Base-by-base conservation (phyloP, 441 rosid species). In the Breynia disticha region DNA sequence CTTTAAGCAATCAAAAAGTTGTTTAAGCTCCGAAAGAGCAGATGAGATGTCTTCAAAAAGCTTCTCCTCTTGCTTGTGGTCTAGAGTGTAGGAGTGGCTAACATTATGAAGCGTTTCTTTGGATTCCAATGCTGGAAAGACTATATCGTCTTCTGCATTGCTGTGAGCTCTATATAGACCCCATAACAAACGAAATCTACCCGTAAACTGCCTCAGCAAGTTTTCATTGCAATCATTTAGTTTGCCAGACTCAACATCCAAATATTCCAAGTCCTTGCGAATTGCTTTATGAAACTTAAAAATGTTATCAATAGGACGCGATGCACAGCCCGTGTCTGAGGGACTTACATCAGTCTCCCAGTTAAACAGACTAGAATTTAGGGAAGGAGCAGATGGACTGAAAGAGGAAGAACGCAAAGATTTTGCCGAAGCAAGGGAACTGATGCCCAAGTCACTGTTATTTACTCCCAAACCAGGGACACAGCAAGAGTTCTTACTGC, bases 141-240 rank as follows among this genome's bases (percentile, higher is more conserved):
- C 88, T 56, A 85, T 85, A 65, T 82, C 94, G 72, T 85, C 94
- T 67, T 85, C 94, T 2, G 94, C 94, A 67, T 85, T 85, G 60
- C 94, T 85, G 51, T 85, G 94, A 55, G 94, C 94, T 70, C 81
- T 78, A 59, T 85, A 85, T 52, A 85, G 74, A 60, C 82, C 90
- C 87, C 82, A 76, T 60, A 85, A 69, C 41, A 85, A 69, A 52
- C 76, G 85, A 68, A 85, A 85, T 66, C 94, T 80, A 50, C 94
- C 94, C 52, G 76, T 72, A 56, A 85, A 85, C 66, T 79, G 83
- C 74, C 87, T 67, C 44, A 82, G 83, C 62, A 74, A 72, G 58
- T 70, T 57, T 63, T 75, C 87, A 67, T 76, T 67, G 64, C 85
- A 75, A 43, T 76, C 82, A 60, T 63, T 72, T 28, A 85, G 77